Percentiles rank a stretch among this genome's conserved stretches.
Conservation (phyloP, 768 basidiomycete genomes). For the Mycena floridula region DNA sequence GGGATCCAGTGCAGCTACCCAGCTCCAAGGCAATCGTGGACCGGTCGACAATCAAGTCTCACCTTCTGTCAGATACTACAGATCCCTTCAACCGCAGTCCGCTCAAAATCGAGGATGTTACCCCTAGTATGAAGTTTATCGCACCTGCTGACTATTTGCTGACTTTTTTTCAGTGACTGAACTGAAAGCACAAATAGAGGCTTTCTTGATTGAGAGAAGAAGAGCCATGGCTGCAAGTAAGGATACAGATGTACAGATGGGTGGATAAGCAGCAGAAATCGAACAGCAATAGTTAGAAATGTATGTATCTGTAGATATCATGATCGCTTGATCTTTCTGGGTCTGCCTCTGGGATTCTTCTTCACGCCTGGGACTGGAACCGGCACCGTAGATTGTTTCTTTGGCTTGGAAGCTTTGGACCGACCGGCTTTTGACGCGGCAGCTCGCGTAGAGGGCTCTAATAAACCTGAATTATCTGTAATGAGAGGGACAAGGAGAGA, state of each 20-base stretch:
- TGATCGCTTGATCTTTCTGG: background rate
- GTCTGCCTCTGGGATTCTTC: conserved; percentile 33
- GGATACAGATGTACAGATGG: background rate
- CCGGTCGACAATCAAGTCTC: conserved; percentile 90
- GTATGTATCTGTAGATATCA: background rate
- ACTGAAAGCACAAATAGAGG: conserved; percentile 69
- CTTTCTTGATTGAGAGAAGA: conserved; percentile 57
- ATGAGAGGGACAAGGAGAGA: no score
- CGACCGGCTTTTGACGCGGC: no score
- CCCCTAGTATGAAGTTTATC: conserved; percentile 49
- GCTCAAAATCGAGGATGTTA: conserved; percentile 70
- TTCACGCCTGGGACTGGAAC: conserved; percentile 26
- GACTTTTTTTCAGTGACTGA: conserved; percentile 44
- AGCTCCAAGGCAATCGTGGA: conserved; percentile 77
- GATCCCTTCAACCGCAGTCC: conserved; percentile 96
- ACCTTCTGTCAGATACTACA: conserved; percentile 82
- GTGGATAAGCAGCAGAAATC: background rate
- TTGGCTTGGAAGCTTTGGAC: conserved; percentile 25
- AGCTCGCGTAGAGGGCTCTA: no score
- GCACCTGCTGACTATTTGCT: conserved; percentile 7
- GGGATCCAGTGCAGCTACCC: conserved; percentile 88
- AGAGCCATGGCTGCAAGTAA: conserved; percentile 23
- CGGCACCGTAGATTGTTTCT: conserved; percentile 13
- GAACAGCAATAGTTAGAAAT: background rate
- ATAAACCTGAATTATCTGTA: no score